Conservation (phyloP, 1,139 yeast species). For the Blastobotrys raffinosifermentans region DNA sequence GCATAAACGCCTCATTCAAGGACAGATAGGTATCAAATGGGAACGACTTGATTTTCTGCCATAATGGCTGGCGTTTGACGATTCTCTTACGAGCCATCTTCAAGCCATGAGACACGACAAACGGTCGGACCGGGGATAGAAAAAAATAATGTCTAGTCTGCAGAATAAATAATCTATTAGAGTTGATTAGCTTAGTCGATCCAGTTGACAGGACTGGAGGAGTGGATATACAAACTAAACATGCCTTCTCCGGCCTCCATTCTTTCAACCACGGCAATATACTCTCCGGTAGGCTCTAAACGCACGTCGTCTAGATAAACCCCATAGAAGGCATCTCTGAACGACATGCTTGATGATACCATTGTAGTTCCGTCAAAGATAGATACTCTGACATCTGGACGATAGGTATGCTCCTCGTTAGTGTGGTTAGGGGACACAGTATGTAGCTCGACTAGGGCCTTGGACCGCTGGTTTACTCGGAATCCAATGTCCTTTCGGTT, state of each 20-base stretch:
- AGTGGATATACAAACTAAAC: conserved; percentile 16
- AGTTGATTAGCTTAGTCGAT: not conserved
- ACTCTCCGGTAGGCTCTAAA: conserved; percentile 12
- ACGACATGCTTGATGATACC: conserved; percentile 35
- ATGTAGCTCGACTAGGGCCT: conserved; percentile 4
- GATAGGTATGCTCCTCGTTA: conserved; percentile 13
- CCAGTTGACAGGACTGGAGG: conserved; percentile 18
- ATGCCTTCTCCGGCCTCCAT: conserved; percentile 29
- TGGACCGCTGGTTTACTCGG: conserved; percentile 9
- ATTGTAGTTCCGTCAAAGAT: conserved; percentile 24
- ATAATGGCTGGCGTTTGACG: conserved; percentile 29
- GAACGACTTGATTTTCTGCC: conserved; percentile 34
- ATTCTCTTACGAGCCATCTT: conserved; percentile 10
- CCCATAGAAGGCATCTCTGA: conserved; percentile 44
- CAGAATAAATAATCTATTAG: not conserved
- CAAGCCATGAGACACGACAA: not conserved
- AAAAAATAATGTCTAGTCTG: not conserved
- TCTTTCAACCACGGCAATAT: conserved; percentile 23
- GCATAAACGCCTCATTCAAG: conserved; percentile 46
- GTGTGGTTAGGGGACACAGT: conserved; percentile 2
- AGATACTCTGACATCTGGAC: conserved; percentile 28
- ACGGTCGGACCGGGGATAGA: not conserved
- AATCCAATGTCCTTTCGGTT: conserved; percentile 18
- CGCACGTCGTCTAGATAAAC: conserved; percentile 35
- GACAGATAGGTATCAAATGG: conserved; percentile 54